These are phyloP conservation scores for Furcasterigmium furcatum DNA, from an alignment of 2,329 filamentous ascomycete species.

Conservation along the genomic window DNA sequence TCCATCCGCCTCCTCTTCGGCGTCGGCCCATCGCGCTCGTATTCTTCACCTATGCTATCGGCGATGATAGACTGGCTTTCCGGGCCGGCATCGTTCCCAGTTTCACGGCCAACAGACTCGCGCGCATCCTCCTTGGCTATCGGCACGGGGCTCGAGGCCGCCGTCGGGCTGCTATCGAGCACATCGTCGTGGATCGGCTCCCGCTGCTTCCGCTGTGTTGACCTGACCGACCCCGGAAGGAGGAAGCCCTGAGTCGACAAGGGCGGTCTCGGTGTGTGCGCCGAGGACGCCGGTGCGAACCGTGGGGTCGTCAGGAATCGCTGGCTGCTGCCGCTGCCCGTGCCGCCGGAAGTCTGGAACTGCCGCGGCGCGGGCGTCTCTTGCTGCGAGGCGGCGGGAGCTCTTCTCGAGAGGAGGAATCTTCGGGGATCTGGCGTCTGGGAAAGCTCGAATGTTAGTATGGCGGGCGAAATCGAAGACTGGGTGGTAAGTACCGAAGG, in stretches of 20 bases:
- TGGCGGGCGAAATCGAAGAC: background rate
- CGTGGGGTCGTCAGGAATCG: constrained; percentile 34
- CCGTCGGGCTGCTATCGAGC: constrained; percentile 6
- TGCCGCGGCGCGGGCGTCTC: constrained; percentile 19
- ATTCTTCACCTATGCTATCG: constrained; percentile 15
- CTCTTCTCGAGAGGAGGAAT: constrained; percentile 31
- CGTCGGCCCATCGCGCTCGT: constrained; percentile 12
- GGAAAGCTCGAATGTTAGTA: background rate
- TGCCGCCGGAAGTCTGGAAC: background rate
- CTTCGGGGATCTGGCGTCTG: constrained; percentile 36
- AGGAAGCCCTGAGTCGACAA: constrained; percentile 4
- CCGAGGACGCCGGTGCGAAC: constrained; percentile 29
- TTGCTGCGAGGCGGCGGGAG: constrained; percentile 24
- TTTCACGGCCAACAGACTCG: constrained; percentile 15
- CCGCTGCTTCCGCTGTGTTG: constrained; percentile 18
- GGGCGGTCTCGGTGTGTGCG: constrained; percentile 12
- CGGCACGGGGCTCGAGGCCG: background rate
- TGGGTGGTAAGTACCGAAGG: background rate
- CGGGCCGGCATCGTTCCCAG: constrained; percentile 3
- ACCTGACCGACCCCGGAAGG: constrained; percentile 8
- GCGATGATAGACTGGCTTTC: background rate
- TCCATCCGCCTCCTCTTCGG: constrained; percentile 12
- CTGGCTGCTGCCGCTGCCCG: constrained; percentile 8
- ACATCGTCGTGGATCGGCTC: constrained; percentile 8
- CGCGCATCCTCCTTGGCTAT: constrained; percentile 1